Base-by-base conservation (phyloP, 2,329 filamentous ascomycete genomes). In the Ophiostoma perfectum region DNA sequence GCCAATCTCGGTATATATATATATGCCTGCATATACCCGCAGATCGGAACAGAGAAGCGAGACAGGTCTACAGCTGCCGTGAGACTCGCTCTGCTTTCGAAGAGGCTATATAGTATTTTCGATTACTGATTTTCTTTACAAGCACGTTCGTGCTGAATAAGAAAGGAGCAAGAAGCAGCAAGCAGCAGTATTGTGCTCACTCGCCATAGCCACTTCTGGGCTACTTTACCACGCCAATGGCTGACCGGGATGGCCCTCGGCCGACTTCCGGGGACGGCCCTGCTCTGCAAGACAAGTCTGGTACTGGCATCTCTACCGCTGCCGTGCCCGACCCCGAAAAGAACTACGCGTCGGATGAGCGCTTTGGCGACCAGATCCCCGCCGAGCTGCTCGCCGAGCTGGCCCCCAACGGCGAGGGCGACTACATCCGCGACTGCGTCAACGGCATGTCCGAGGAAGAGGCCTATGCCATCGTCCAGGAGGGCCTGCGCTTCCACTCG, bases 371-470 rank as follows among this genome's bases (percentile, higher is more conserved):
- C 70, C 78, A 80, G 71, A 79, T 81, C 65, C 72, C 78, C 5
- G 75, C 76, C 42, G 74, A 78, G 68, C 75, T 78, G 72, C 76
- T 80, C 52, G 78, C 80, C 69, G 76, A 76, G 64, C 72, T 81
- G 52, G 80, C 79, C 1, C 80, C 80, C 42, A 80, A 80, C 60
- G 79, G 78, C 62, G 79, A 81, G 70, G 73, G 71, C n/a, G 77
- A 79, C 18, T 80, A 79, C 71, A 79, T 81, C 66, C 72, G 80
- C 36, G 75, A 76, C 45, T 79, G 76, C 71, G 78, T 81, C 72
- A 78, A 80, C 70, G 74, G 70, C 70, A 81, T 81, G 78, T 75
- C 73, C 60, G 78, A 79, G 73, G 79, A 80, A 41, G 79, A 81
- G 67, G 80, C 80, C 0, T 41, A 79, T 5, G 77, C 75, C 39